Evolutionary conservation across 495 filamentous ascomycete species (phyloP), one percentile per base, ranked within the genome.

Genomic region (Venustampulla echinocandica): DNA sequence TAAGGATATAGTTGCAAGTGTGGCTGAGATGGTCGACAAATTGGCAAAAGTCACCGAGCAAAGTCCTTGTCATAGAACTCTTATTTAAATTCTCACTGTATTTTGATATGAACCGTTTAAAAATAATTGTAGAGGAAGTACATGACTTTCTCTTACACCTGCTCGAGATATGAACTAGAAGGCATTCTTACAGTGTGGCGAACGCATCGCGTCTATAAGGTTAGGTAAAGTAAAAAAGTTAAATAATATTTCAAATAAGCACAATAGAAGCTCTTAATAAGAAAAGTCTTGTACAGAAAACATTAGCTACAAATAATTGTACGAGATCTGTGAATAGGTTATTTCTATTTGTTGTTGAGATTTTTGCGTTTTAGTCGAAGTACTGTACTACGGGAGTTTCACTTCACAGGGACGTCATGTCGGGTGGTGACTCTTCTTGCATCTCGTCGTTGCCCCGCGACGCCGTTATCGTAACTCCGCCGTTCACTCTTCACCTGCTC

Each of bases 341-440:
- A 35, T 20, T 46, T 17, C 28, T 46, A 39, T 46, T 4, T 46
- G 11, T 3, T 23, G 19, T 46, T 46, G 30, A 46, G 30, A 46
- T 46, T 33, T 46, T 46, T 25, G 21, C 18, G 21, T 15, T 42
- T 42, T 42, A 7, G 39, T 42, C 19, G 39, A 25, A 42, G 33
- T 23, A 15, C 18, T 42, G 21, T 42, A 42, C 39, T 42, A 42
- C 39, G 39, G 39, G 39, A 42, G 24, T 42, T 42, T 42, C 39
- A 23, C 39, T 42, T 42, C 39, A 23, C 39, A 42, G 39, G 39
- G 39, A 42, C 23, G 21, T 42, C 33, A n/a, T n/a, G n/a, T n/a
- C n/a, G n/a, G n/a, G n/a, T n/a, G n/a, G n/a, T n/a, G n/a, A n/a
- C n/a, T n/a, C n/a, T n/a, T n/a, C n/a, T n/a, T n/a, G n/a, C n/a